Evolutionary conservation across 2,329 filamentous ascomycete genomes (phyloP).

Genomic region (Onygenales sp.): DNA sequence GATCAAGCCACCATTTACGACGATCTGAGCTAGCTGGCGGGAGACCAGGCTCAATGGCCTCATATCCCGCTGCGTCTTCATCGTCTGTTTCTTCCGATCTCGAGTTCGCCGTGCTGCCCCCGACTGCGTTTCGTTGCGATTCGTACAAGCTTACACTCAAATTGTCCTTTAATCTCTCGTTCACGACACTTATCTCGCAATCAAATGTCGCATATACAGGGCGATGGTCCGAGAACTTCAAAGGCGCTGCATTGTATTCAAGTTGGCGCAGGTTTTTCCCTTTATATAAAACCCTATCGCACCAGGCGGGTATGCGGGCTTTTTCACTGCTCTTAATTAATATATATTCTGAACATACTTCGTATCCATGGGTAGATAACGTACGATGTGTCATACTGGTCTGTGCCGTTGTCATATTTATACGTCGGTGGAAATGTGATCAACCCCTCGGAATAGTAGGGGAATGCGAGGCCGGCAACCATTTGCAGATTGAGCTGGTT

Average conservation of each 20-base stretch:
- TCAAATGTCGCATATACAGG: conserved; percentile 87
- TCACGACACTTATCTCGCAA: conserved; percentile 69
- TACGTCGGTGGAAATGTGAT: conserved; percentile 91
- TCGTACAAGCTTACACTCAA: conserved; percentile 69
- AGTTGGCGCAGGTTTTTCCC: conserved; percentile 74
- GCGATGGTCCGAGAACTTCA: conserved; percentile 91
- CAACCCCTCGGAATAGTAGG: conserved; percentile 79
- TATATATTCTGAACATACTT: background rate
- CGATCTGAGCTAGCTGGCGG: conserved; percentile 54
- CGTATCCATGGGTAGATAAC: conserved; percentile 19
- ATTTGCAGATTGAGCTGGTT: conserved; percentile 81
- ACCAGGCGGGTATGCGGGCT: conserved; percentile 91
- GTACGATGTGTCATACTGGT: conserved; percentile 84
- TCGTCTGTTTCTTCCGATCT: conserved; percentile 18
- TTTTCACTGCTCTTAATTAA: conserved; percentile 61
- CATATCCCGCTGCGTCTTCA: conserved; percentile 68
- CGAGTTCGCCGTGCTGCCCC: conserved; percentile 28
- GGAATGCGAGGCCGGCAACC: conserved; percentile 83
- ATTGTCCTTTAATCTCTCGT: conserved; percentile 62
- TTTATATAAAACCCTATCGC: conserved; percentile 82
- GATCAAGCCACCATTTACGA: conserved; percentile 57
- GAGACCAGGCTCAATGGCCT: conserved; percentile 69
- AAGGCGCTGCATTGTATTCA: conserved; percentile 69
- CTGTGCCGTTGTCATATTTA: conserved; percentile 83
- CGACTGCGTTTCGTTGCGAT: conserved; percentile 54